A percentile compares a stretch with the other conserved stretches of the same genome.
Conservation (phyloP, 306 rosid genomes). For the Acacia crassicarpa region DNA sequence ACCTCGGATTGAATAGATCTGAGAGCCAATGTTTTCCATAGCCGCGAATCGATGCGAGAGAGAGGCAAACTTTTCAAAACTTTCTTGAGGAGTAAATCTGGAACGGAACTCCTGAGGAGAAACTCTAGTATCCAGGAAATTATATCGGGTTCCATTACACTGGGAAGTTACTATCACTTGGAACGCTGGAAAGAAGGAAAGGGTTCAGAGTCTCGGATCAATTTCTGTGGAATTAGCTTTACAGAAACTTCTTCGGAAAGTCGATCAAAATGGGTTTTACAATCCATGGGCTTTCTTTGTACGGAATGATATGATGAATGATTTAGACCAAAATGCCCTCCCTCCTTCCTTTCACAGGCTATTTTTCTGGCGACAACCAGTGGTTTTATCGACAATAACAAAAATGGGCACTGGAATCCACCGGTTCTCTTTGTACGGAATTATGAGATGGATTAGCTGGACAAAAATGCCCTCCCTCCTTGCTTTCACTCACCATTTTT, state of each 20-base stretch:
- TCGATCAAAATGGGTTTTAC: too few relatives aligned
- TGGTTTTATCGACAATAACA: too few relatives aligned
- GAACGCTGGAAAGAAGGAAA: not conserved
- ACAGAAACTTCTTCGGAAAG: too few relatives aligned
- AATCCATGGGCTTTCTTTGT: too few relatives aligned
- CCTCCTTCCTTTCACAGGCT: not conserved
- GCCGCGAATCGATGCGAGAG: slow-evolving; percentile 48
- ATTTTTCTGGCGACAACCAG: too few relatives aligned
- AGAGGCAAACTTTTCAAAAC: slow-evolving; percentile 42
- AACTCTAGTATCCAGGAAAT: slow-evolving; percentile 65
- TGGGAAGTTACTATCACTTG: not conserved
- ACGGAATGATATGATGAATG: too few relatives aligned
- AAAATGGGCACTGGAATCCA: too few relatives aligned
- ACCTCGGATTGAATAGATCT: slow-evolving; percentile 50
- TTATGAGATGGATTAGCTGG: not conserved
- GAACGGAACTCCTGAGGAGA: slow-evolving; percentile 51
- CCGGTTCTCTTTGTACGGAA: too few relatives aligned
- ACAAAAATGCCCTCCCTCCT: not conserved
- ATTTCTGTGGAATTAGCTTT: not conserved
- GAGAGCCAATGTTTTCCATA: slow-evolving; percentile 63
- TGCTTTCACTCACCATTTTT: not conserved
- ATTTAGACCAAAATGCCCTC: not conserved
- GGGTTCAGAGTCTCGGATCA: not conserved
- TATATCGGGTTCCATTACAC: slow-evolving; percentile 41
- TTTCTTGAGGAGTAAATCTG: slow-evolving; percentile 37